phyloP scores from a whole-genome alignment of 495 filamentous ascomycete genomes.

The Tuber microsphaerosporum region DNA sequence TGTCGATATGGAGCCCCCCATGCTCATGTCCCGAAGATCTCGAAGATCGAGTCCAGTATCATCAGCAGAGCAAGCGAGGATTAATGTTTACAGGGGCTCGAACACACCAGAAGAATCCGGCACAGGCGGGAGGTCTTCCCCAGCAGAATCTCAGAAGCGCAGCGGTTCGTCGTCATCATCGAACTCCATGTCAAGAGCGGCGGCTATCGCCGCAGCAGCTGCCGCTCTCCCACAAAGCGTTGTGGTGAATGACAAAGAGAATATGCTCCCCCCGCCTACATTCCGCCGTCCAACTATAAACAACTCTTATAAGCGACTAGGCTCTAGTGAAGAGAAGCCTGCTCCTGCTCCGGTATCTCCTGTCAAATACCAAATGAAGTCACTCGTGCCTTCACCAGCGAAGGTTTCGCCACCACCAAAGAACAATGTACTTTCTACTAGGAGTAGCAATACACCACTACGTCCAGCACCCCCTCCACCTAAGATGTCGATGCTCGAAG shows the following conservation, averaged over 20 bases:
- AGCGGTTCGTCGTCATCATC: conserved; percentile 24
- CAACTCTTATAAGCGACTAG: conserved; percentile 23
- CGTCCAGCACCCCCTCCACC: conserved; percentile 74
- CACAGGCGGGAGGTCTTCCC: conserved; percentile 20
- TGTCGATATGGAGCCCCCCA: conserved; percentile 17
- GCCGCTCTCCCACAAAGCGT: conserved; percentile 24
- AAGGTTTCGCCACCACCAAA: conserved; percentile 39
- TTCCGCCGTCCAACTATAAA: conserved; percentile 32
- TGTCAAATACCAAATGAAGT: conserved; percentile 19
- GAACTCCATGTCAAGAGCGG: conserved; percentile 27
- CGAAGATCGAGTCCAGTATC: conserved; percentile 35
- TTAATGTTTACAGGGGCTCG: conserved; percentile 20
- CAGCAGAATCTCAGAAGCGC: conserved; percentile 19
- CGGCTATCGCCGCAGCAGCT: conserved; percentile 30
- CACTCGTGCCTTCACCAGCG: conserved; percentile 24
- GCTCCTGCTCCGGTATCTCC: conserved; percentile 14
- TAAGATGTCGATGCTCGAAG: conserved; percentile 90
- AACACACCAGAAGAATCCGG: conserved; percentile 18
- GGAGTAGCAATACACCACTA: conserved; percentile 77
- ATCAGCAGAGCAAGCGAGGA: conserved; percentile 18
- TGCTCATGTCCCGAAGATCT: conserved; percentile 29
- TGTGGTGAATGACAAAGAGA: conserved; percentile 35
- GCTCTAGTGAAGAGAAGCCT: conserved; percentile 26
- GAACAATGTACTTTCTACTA: conserved; percentile 60
- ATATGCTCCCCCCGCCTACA: conserved; percentile 37